Evolutionary conservation across 768 basidiomycete genomes (phyloP).

Genomic region (Steccherinum ochraceum): DNA sequence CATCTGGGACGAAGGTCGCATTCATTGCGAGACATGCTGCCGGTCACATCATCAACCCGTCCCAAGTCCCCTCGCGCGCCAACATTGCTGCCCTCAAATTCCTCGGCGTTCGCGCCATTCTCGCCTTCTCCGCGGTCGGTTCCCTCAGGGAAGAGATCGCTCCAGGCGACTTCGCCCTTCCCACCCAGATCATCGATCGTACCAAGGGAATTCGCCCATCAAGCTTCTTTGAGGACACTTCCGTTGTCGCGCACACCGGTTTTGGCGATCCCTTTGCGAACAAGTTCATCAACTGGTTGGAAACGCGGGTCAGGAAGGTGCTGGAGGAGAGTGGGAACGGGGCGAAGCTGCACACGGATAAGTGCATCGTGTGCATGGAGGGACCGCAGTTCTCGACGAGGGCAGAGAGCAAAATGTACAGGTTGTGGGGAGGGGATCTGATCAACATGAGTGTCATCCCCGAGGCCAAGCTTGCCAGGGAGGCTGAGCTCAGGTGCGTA

Average conservation of each 20-base stretch:
- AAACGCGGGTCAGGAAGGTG: conserved; percentile 54
- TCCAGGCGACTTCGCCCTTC: conserved; percentile 85
- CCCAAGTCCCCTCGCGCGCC: conserved; percentile 76
- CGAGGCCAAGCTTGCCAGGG: conserved; percentile 93
- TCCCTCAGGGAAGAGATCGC: conserved; percentile 89
- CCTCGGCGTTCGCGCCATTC: conserved; percentile 80
- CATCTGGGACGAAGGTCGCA: conserved; percentile 73
- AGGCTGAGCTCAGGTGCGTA: conserved; percentile 85
- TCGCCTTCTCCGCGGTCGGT: conserved; percentile 95
- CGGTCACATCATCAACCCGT: conserved; percentile 76
- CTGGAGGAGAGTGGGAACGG: conserved; percentile 52
- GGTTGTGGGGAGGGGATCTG: conserved; percentile 85
- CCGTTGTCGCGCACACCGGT: conserved; percentile 84
- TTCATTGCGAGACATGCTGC: conserved; percentile 89
- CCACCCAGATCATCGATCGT: conserved; percentile 91
- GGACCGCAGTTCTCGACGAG: conserved; percentile 98
- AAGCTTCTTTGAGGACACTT: conserved; percentile 80
- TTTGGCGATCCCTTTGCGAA: conserved; percentile 90
- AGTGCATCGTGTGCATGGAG: conserved; percentile 93
- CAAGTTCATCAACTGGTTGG: conserved; percentile 60
- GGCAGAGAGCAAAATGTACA: conserved; percentile 93
- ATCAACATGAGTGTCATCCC: conserved; percentile 98
- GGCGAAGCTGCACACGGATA: conserved; percentile 71
- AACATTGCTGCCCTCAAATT: conserved; percentile 95
- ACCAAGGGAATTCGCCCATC: conserved; percentile 90